Evolutionary conservation across 305 asterid genomes (phyloP).

Genomic region (Fraxinus floribunda): DNA sequence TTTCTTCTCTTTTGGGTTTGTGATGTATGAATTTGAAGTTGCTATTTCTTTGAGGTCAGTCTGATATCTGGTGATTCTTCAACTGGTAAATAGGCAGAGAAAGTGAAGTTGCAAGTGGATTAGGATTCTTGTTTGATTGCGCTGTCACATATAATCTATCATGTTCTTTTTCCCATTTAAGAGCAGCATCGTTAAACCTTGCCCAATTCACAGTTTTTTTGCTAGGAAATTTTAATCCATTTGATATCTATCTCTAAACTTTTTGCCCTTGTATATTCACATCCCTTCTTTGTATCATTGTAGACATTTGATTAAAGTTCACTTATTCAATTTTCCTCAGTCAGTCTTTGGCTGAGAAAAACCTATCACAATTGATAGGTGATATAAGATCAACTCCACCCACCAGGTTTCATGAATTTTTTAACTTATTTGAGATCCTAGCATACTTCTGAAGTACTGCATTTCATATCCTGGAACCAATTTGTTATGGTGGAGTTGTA

Average conservation of each 20-base stretch:
- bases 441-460: background rate
- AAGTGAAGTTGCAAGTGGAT: background rate
- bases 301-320: background rate
- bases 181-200: background rate
- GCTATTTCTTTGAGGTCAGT: background rate
- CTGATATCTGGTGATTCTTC: background rate
- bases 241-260: background rate
- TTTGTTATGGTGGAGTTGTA: background rate
- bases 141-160: background rate
- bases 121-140: background rate
- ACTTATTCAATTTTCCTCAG: background rate
- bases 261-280: background rate
- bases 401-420: background rate
- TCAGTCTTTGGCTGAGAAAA: background rate
- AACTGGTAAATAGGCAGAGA: background rate
- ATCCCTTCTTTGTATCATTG: background rate
- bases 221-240: background rate
- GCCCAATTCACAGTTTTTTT: background rate
- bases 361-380: background rate
- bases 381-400: background rate
- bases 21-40: constrained; percentile 3
- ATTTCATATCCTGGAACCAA: background rate
- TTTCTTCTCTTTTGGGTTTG: constrained; percentile 3
- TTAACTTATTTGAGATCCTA: background rate
- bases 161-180: background rate